Conservation (phyloP, 345 rosid species). For the Clarkia xantiana region DNA sequence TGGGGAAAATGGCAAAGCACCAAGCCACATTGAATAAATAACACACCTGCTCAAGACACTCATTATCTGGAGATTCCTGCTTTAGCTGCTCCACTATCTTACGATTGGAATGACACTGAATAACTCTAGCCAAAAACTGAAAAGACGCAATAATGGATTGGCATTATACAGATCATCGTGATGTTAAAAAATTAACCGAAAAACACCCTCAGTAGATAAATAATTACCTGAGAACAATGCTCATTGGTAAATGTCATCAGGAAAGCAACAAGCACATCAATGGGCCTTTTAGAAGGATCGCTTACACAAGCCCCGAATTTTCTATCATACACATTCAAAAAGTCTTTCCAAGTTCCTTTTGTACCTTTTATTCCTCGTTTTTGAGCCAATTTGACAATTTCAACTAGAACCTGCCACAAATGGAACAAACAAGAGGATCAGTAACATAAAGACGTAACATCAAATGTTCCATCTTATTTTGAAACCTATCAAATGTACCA, state of each 20-base stretch:
- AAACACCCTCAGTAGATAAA: slow-evolving; percentile 24
- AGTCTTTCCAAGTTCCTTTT: slow-evolving; percentile 63
- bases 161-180: too few relatives aligned
- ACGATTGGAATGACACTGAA: slow-evolving; percentile 34
- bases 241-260: slow-evolving; percentile 33
- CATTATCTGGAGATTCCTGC: slow-evolving; percentile 22
- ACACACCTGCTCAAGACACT: slow-evolving; percentile 54
- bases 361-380: slow-evolving; percentile 36
- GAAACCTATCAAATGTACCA: too few relatives aligned
- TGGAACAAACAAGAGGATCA: too few relatives aligned
- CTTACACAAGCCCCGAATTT: slow-evolving; percentile 45
- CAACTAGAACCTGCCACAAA: slow-evolving; percentile 40
- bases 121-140: slow-evolving; percentile 34
- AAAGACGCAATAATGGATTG: slow-evolving; percentile 7
- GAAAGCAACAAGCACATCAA: slow-evolving; percentile 43
- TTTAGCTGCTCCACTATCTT: slow-evolving; percentile 21
- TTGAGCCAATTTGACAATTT: slow-evolving; percentile 52
- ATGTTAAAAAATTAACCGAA: not conserved
- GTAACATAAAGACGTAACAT: too few relatives aligned
- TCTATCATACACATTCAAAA: slow-evolving; percentile 34
- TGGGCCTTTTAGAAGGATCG: slow-evolving; percentile 58
- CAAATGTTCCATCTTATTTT: too few relatives aligned
- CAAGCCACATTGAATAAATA: not conserved
- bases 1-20: not conserved
- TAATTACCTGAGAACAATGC: slow-evolving; percentile 11